Evolutionary conservation across 2,329 filamentous ascomycete genomes (phyloP).

Genomic region (Aspergillus bombycis): DNA sequence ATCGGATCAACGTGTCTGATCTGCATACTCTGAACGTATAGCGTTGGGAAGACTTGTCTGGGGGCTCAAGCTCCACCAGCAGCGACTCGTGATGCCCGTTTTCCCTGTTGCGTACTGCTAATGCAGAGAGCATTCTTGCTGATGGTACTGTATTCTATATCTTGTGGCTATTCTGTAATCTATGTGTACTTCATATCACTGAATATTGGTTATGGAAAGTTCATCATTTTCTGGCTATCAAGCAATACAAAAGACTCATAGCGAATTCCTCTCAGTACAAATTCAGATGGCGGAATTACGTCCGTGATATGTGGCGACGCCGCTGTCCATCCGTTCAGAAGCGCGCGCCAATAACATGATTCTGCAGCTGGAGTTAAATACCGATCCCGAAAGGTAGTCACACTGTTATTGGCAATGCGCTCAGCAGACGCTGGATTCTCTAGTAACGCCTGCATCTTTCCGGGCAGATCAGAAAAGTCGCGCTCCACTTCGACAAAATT

Average conservation of each 20-base stretch:
- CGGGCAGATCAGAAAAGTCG: conserved; percentile 59
- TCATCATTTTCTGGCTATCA: conserved; percentile 30
- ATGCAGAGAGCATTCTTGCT: neutral
- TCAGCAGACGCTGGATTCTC: conserved; percentile 42
- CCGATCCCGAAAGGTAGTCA: conserved; percentile 50
- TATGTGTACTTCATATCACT: neutral
- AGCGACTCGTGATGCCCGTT: too few species aligned
- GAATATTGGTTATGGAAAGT: conserved; percentile 15
- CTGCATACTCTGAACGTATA: too few species aligned
- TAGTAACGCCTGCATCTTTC: conserved; percentile 43
- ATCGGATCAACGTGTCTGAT: too few species aligned
- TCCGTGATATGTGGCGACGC: conserved; percentile 26
- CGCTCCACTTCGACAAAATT: conserved; percentile 53
- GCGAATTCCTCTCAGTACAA: conserved; percentile 22
- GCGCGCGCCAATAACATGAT: conserved; percentile 55
- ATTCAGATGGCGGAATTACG: conserved; percentile 18
- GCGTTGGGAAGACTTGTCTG: too few species aligned
- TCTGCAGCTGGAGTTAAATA: conserved; percentile 56
- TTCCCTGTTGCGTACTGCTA: too few species aligned
- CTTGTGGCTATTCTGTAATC: too few species aligned
- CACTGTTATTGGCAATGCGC: conserved; percentile 51
- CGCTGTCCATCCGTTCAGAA: conserved; percentile 39
- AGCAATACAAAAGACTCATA: conserved; percentile 38
- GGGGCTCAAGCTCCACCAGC: too few species aligned
- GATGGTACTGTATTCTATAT: too few species aligned